Base-by-base conservation (phyloP, 2,329 filamentous ascomycete species). In the Dactylonectria estremocensis region DNA sequence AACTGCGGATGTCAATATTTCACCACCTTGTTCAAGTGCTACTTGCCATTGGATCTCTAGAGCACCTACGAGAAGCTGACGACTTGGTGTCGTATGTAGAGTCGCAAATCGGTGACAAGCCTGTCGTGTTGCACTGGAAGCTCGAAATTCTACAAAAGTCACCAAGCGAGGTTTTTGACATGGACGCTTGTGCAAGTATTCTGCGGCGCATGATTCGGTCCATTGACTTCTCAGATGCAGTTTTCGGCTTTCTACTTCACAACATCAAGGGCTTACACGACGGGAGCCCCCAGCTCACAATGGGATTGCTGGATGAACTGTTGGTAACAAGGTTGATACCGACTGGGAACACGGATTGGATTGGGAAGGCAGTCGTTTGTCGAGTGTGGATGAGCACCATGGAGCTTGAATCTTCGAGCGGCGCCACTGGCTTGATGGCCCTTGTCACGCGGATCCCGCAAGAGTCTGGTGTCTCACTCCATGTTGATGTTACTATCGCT, bases 311-410 rank as follows among this genome's bases (percentile, higher is more conserved):
- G 3, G 89, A 92, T 57, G 84, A 90, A 9, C 85, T 97, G 35
- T 83, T 97, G 7, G 78, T 82, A 13, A 79, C 84, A n/a, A 84
- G 88, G 28, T 77, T 95, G 24, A 71, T 89, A 68, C 72, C 82
- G 65, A 80, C 84, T 28, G 83, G 83, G 3, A 85, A 86, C 4
- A 69, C 80, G 2, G 82, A 84, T 3, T 94, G 91, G 90, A 83
- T 94, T 35, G 93, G 95, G 67, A 92, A 89, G 72, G 85, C 88
- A 0, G 78, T 95, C 11, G 84, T 97, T 18, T 90, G 89, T 6
- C 87, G 92, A 3, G 81, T 94, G 5, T 92, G 90, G 86, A 89
- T 94, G 76, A 82, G 85, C 6, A 89, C 88, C 0, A 83, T 83
- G 60, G 84, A 83, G 72, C 61, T 80, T 73, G 70, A 82, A 83